Evolutionary conservation across 2,329 filamentous ascomycete species (phyloP), one percentile per base, ranked within the genome.

Genomic region (Ceratocystis papillata): DNA sequence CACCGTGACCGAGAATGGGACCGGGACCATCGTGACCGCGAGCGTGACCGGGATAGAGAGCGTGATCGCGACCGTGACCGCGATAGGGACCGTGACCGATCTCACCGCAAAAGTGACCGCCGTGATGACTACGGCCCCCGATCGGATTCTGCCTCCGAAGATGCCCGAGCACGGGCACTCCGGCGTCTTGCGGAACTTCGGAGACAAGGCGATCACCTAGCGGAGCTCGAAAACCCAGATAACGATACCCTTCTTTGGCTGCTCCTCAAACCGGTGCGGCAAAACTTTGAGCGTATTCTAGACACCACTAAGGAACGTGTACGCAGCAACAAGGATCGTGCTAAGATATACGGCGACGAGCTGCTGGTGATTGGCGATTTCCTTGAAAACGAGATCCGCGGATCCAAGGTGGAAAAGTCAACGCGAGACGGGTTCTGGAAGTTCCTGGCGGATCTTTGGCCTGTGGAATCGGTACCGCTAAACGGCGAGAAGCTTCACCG

Each of bases 111-210:
- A 65, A 71, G 17, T 72, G 80, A 83, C 62, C 82, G 84, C 70
- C 81, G 86, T 73, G 95, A 96, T 73, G 90, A 94, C 68, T 87
- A 90, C 72, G 25, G 69, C 69, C n/a, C 72, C 72, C 15, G 75
- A 73, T 20, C 73, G 74, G 46, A 62, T n/a, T 59, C 46, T 1
- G 53, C 41, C 20, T 48, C 25, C 5, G 75, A 77, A 68, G 77
- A 79, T 68, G 74, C 76, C 12, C 74, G 77, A 67, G 73, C 76
- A 65, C 79, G 73, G 69, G 77, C 73, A 22, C 73, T 77, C 62
- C 74, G 72, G 61, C 77, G 74, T 62, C 74, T 76, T 60, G 76
- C 77, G n/a, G 75, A 78, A 66, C 74, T 79, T 44, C 75, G 77
- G 7, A 74, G 74, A 22, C 77, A 80, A 68, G 76, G 77, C 25